These are phyloP conservation scores for Physcomitrium patens DNA, from an alignment of 225 moss, liverwort and hornwort species.

Conservation along the genomic window DNA sequence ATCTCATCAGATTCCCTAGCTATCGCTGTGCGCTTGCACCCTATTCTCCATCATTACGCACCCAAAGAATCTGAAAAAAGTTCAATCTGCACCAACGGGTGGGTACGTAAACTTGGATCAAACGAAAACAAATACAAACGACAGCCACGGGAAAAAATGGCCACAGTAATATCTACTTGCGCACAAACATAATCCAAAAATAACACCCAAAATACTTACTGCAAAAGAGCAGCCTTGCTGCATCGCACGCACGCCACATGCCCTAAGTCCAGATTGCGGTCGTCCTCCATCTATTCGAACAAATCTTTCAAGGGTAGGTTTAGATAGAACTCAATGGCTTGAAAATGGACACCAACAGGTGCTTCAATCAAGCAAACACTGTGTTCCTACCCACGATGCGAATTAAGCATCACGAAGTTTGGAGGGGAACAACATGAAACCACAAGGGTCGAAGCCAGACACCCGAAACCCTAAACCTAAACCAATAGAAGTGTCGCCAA, in stretches of 20 bases:
- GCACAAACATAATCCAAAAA: not conserved
- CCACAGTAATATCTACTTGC: not conserved
- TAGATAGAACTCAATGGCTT: not conserved
- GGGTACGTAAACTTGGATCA: not conserved
- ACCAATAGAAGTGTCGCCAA: too few relatives aligned
- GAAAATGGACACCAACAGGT: too few relatives aligned
- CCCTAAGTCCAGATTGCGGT: conserved; percentile 36
- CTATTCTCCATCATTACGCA: not conserved
- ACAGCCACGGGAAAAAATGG: not conserved
- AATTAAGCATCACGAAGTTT: too few relatives aligned
- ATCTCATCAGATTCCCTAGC: not conserved
- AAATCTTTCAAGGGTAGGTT: not conserved
- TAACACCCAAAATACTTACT: conserved; percentile 48
- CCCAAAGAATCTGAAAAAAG: conserved; percentile 7
- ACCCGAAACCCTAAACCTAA: too few relatives aligned
- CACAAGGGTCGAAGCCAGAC: too few relatives aligned
- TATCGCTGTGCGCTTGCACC: not conserved
- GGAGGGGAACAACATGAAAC: too few relatives aligned
- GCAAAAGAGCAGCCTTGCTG: conserved; percentile 89
- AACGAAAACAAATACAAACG: not conserved
- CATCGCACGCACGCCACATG: conserved; percentile 76
- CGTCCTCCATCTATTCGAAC: conserved; percentile 33
- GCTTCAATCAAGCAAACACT: too few relatives aligned
- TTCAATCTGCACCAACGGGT: not conserved
- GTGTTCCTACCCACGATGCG: too few relatives aligned